These are phyloP conservation scores for Chrysosporium keratinophilum DNA, from an alignment of 2,329 filamentous ascomycete genomes.

Conservation along the genomic window DNA sequence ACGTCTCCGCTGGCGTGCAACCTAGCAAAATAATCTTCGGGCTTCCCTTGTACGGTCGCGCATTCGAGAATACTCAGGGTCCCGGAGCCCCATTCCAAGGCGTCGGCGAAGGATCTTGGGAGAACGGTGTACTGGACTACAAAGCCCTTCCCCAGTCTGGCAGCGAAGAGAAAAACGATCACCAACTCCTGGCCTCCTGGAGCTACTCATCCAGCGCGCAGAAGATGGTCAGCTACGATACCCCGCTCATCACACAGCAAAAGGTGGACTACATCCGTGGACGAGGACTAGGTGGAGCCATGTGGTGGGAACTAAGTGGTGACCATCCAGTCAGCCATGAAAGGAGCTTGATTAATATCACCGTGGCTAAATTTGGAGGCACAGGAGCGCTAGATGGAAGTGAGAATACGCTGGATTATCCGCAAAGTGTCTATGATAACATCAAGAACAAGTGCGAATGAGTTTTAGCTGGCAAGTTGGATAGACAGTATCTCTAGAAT, in stretches of 20 bases:
- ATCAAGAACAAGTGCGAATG: conserved; percentile 11
- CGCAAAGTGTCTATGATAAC: conserved; percentile 14
- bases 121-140: conserved; percentile 78
- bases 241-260: conserved; percentile 50
- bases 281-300: conserved; percentile 66
- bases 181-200: conserved; percentile 56
- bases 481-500: neutral
- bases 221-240: conserved; percentile 69
- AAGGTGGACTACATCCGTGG: conserved; percentile 65
- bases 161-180: conserved; percentile 51
- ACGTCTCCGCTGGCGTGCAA: conserved; percentile 55
- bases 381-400: conserved; percentile 9
- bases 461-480: neutral
- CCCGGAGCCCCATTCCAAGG: conserved; percentile 60
- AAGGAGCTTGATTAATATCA: conserved; percentile 13
- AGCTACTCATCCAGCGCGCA: conserved; percentile 54
- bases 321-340: conserved; percentile 39
- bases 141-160: conserved; percentile 67
- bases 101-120: conserved; percentile 71
- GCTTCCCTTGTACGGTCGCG: conserved; percentile 84
- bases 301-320: conserved; percentile 91
- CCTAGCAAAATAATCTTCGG: conserved; percentile 71
- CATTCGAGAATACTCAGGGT: conserved; percentile 70
- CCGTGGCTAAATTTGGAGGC: conserved; percentile 12
- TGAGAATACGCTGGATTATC: conserved; percentile 13